Percentiles rank a stretch among this genome's conserved stretches.
phyloP scores from a whole-genome alignment of 306 rosid species.

The Sphenostylis stenocarpa region DNA sequence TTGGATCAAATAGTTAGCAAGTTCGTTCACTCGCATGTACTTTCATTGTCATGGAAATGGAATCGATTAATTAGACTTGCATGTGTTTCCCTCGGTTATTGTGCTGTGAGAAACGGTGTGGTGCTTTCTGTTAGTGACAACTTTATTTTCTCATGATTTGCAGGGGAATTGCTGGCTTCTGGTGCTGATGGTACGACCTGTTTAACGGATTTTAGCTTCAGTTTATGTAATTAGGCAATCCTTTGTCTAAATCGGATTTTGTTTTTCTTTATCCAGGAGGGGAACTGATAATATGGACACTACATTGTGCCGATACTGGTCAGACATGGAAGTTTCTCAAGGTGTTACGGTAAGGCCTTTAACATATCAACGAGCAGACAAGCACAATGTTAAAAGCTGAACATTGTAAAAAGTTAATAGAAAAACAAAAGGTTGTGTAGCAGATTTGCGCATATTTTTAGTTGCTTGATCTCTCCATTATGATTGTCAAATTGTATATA shows the following conservation, averaged over 20 bases:
- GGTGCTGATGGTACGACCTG: conserved; percentile 77
- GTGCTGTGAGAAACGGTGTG: neutral
- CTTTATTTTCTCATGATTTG: conserved; percentile 17
- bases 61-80: neutral
- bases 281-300: conserved; percentile 78
- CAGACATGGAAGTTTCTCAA: conserved; percentile 83
- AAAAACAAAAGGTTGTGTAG: neutral
- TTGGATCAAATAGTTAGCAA: neutral
- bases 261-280: conserved; percentile 54
- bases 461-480: neutral
- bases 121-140: conserved; percentile 17
- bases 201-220: conserved; percentile 1
- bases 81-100: neutral
- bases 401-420: neutral
- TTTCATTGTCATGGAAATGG: neutral
- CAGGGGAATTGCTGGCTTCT: conserved; percentile 90
- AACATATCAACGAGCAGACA: neutral
- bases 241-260: neutral
- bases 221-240: neutral
- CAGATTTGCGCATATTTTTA: conserved; percentile 7
- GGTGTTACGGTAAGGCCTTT: conserved; percentile 63
- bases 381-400: neutral
- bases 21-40: neutral
- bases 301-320: conserved; percentile 59
- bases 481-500: neutral